These are phyloP conservation scores for Monilinia aucupariae DNA, from an alignment of 2,329 filamentous ascomycete species.

Conservation along the genomic window DNA sequence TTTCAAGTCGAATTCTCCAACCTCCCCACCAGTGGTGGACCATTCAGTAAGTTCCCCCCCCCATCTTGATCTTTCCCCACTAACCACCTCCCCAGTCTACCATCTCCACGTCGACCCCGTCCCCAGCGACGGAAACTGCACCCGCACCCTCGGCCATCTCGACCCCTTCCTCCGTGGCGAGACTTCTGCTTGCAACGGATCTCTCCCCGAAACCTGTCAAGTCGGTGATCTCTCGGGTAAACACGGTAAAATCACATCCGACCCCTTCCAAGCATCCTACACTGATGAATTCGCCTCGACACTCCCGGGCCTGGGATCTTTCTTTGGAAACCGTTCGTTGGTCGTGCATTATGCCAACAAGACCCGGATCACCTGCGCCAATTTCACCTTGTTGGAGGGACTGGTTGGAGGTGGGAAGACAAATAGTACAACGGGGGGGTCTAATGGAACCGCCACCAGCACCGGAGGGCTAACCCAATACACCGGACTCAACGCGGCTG, in stretches of 20 bases:
- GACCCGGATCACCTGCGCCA: constrained; percentile 60
- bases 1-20: constrained; percentile 53
- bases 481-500: constrained; percentile 11
- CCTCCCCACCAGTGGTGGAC: constrained; percentile 51
- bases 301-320: constrained; percentile 45
- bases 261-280: constrained; percentile 47
- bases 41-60: constrained; percentile 49
- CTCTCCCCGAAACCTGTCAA: constrained; percentile 60
- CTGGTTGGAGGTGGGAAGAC: neutral
- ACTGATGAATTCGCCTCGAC: constrained; percentile 55
- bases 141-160: constrained; percentile 59
- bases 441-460: constrained; percentile 2
- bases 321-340: constrained; percentile 60
- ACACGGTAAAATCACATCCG: constrained; percentile 53
- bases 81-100: constrained; percentile 49
- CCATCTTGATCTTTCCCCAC: neutral
- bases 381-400: constrained; percentile 41
- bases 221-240: constrained; percentile 74
- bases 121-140: constrained; percentile 65
- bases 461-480: constrained; percentile 1
- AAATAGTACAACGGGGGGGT: neutral
- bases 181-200: constrained; percentile 52
- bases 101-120: constrained; percentile 66
- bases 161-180: constrained; percentile 62
- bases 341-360: constrained; percentile 60